A percentile compares a stretch with the other conserved stretches of the same genome.
phyloP scores from a whole-genome alignment of 768 basidiomycete genomes.

The Tulasnella calospora region DNA sequence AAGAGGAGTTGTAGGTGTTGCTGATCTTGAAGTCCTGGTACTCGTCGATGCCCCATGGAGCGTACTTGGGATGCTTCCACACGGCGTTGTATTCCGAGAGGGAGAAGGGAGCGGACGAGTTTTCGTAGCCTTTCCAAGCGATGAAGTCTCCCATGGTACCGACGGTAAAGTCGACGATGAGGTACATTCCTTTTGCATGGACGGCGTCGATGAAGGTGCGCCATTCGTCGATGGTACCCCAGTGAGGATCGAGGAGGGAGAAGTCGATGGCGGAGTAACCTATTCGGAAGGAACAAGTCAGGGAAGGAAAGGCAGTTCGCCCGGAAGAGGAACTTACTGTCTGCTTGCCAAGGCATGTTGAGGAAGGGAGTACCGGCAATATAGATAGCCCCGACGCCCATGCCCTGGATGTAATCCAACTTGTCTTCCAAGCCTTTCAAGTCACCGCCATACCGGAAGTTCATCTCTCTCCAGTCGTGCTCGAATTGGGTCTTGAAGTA shows the following conservation, averaged over 20 bases:
- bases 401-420: conserved; percentile 84
- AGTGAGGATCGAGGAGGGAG: conserved; percentile 85
- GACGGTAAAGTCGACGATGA: conserved; percentile 91
- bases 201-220: conserved; percentile 64
- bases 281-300: conserved; percentile 35
- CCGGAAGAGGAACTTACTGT: conserved; percentile 56
- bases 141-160: conserved; percentile 87
- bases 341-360: conserved; percentile 96
- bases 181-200: conserved; percentile 79
- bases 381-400: conserved; percentile 81
- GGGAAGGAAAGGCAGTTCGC: conserved; percentile 3
- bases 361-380: conserved; percentile 89
- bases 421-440: conserved; percentile 67
- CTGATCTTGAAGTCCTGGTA: conserved; percentile 76
- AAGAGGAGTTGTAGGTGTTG: conserved; percentile 70
- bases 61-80: conserved; percentile 69
- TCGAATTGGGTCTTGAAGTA: conserved; percentile 77
- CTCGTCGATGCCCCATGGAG: conserved; percentile 80
- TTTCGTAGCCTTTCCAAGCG: conserved; percentile 79
- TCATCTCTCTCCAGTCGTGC: conserved; percentile 81
- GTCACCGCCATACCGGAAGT: conserved; percentile 86
- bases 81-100: conserved; percentile 64
- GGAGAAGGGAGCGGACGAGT: conserved; percentile 72
- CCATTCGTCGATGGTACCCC: conserved; percentile 83
- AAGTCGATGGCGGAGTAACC: conserved; percentile 94